A percentile compares a stretch with the other conserved stretches of the same genome.
Conservation (phyloP, 2,329 filamentous ascomycete genomes). For the Stemphylium beticola region DNA sequence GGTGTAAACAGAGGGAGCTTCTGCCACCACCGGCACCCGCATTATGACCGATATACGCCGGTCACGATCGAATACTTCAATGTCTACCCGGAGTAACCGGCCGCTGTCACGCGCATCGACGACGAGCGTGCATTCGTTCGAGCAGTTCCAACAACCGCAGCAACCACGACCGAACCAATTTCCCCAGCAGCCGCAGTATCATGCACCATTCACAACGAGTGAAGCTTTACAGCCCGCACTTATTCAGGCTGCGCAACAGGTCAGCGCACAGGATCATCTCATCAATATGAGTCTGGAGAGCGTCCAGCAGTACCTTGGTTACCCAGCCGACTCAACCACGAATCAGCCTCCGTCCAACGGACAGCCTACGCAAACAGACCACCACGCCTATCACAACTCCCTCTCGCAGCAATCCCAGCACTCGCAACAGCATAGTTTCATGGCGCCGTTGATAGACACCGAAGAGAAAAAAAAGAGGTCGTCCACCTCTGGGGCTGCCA, state of each 20-base stretch:
- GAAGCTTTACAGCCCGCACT: constrained; percentile 41
- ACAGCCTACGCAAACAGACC: constrained; percentile 35
- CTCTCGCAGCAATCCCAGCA: constrained; percentile 33
- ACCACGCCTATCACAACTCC: constrained; percentile 37
- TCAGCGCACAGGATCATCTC: constrained; percentile 42
- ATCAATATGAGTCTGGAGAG: constrained; percentile 41
- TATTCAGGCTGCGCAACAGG: constrained; percentile 46
- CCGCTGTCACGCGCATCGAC: constrained; percentile 57
- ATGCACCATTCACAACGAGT: constrained; percentile 33
- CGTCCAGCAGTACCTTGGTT: constrained; percentile 43
- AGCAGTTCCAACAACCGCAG: constrained; percentile 37
- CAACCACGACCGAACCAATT: constrained; percentile 23
- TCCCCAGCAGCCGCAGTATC: constrained; percentile 36
- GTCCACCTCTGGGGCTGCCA: constrained; percentile 71
- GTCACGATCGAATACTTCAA: constrained; percentile 55
- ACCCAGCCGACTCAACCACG: constrained; percentile 30
- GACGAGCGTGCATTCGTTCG: constrained; percentile 54
- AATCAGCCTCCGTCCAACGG: constrained; percentile 23
- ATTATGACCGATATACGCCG: constrained; percentile 50
- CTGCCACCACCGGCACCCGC: constrained; percentile 23
- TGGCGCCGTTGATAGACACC: constrained; percentile 37
- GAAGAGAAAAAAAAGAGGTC: constrained; percentile 62
- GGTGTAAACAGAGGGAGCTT: constrained; percentile 41
- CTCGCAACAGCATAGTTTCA: constrained; percentile 34
- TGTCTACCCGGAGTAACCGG: constrained; percentile 52